phyloP scores from a whole-genome alignment of 2,329 filamentous ascomycete genomes.

The Furcasterigmium sp. region DNA sequence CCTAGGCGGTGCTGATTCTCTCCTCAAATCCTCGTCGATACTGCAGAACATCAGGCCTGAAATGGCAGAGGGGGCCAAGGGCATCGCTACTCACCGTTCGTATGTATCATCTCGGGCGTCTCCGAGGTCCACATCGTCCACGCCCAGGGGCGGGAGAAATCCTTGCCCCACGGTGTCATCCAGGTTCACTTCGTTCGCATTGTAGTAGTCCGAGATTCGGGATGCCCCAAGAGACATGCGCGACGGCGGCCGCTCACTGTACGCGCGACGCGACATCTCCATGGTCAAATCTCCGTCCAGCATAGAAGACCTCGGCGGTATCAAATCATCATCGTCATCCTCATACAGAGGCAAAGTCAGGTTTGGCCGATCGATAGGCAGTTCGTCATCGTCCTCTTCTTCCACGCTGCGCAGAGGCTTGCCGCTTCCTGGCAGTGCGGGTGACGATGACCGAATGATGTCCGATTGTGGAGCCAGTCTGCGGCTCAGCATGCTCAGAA shows the following conservation, averaged over 20 bases:
- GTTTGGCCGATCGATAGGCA: constrained; percentile 44
- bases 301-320: constrained; percentile 47
- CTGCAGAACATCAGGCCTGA: constrained; percentile 6
- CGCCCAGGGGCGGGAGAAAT: constrained; percentile 43
- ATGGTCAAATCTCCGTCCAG: constrained; percentile 56
- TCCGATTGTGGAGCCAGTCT: constrained; percentile 45
- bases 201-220: constrained; percentile 48
- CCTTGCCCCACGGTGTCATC: constrained; percentile 39
- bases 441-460: constrained; percentile 43
- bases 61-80: constrained; percentile 7
- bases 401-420: constrained; percentile 19
- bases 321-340: constrained; percentile 44
- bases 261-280: constrained; percentile 51
- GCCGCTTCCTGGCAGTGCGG: constrained; percentile 21
- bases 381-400: constrained; percentile 41
- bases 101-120: constrained; percentile 34
- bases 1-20: constrained; percentile 28
- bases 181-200: constrained; percentile 28
- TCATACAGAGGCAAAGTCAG: constrained; percentile 50
- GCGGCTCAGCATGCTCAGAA: constrained; percentile 48
- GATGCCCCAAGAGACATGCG: constrained; percentile 47
- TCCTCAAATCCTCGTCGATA: constrained; percentile 33
- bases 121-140: constrained; percentile 34
- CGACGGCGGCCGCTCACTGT: constrained; percentile 39
- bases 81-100: constrained; percentile 29